A percentile compares a stretch with the other conserved stretches of the same genome.
Conservation (phyloP, 2,329 filamentous ascomycete genomes). For the Claviceps sp. region DNA sequence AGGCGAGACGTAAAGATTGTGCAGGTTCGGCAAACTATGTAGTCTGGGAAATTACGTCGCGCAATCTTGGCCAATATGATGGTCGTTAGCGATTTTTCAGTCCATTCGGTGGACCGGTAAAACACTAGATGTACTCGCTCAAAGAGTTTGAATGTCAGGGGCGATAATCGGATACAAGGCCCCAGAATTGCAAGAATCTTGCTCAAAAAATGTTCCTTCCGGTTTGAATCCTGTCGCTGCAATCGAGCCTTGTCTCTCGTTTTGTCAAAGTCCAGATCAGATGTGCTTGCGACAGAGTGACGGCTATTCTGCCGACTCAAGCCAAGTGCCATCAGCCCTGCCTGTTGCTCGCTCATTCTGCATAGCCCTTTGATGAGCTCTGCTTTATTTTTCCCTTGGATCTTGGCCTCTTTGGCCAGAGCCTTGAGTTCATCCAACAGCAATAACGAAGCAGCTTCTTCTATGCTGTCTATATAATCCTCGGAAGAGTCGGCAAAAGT, state of each 20-base stretch:
- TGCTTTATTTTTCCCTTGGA: conserved; percentile 77
- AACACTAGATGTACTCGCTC: conserved; percentile 92
- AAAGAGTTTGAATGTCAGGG: conserved; percentile 64
- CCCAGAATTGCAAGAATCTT: conserved; percentile 71
- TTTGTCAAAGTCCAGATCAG: conserved; percentile 22
- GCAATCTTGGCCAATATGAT: conserved; percentile 90
- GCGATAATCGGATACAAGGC: conserved; percentile 69
- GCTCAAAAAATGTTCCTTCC: conserved; percentile 59
- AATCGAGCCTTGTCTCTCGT: conserved; percentile 8
- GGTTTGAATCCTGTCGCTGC: conserved; percentile 35
- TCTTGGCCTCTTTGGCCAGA: conserved; percentile 74
- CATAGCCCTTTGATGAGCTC: conserved; percentile 65
- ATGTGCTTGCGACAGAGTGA: conserved; percentile 35
- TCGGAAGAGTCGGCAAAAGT: conserved; percentile 71
- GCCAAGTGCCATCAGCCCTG: conserved; percentile 57
- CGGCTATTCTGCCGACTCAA: conserved; percentile 51
- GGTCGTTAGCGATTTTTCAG: conserved; percentile 87
- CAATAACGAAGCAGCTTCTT: conserved; percentile 72
- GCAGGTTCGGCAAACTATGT: conserved; percentile 77
- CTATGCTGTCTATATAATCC: conserved; percentile 58
- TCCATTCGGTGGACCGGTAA: conserved; percentile 93
- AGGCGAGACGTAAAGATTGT: conserved; percentile 74
- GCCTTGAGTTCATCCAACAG: conserved; percentile 78
- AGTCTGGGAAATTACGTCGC: conserved; percentile 73
- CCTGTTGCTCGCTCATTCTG: conserved; percentile 61